Evolutionary conservation across 2,329 filamentous ascomycete species (phyloP).

Genomic region (Fusarium hainanense): DNA sequence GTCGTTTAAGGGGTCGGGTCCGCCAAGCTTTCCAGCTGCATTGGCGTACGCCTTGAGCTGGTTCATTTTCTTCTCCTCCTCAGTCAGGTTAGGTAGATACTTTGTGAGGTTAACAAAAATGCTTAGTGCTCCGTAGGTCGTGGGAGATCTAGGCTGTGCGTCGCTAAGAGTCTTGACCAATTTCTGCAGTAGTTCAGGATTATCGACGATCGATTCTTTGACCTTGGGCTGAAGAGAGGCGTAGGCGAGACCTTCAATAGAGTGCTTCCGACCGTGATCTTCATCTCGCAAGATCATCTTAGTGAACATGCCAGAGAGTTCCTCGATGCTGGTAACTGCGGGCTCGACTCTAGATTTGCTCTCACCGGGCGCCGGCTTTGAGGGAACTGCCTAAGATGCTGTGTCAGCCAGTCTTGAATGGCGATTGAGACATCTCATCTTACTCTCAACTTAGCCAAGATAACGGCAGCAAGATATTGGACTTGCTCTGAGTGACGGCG

Average conservation of each 20-base stretch:
- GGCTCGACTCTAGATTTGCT: slow-evolving; percentile 60
- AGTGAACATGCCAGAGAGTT: slow-evolving; percentile 72
- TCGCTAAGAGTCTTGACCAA: slow-evolving; percentile 73
- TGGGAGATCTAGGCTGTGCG: slow-evolving; percentile 71
- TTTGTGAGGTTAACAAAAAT: slow-evolving; percentile 86
- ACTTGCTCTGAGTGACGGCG: slow-evolving; percentile 70
- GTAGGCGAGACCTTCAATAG: slow-evolving; percentile 92
- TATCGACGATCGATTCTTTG: slow-evolving; percentile 81
- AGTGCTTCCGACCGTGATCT: slow-evolving; percentile 70
- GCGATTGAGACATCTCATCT: slow-evolving; percentile 30
- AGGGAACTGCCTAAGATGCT: slow-evolving; percentile 65
- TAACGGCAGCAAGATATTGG: slow-evolving; percentile 75
- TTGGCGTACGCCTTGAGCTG: slow-evolving; percentile 96
- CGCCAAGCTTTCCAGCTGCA: slow-evolving; percentile 74
- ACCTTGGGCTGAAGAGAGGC: slow-evolving; percentile 86
- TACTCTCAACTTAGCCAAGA: slow-evolving; percentile 78
- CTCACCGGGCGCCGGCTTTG: slow-evolving; percentile 54
- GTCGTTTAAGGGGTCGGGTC: slow-evolving; percentile 76
- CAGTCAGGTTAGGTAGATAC: slow-evolving; percentile 80
- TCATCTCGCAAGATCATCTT: slow-evolving; percentile 72
- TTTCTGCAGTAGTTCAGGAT: slow-evolving; percentile 74
- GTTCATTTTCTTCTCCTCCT: slow-evolving; percentile 91
- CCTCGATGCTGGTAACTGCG: slow-evolving; percentile 71
- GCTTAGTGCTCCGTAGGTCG: slow-evolving; percentile 87
- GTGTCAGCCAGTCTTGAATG: slow-evolving; percentile 60